phyloP scores from a whole-genome alignment of 495 filamentous ascomycete genomes.

The Aspergillus nidulans region DNA sequence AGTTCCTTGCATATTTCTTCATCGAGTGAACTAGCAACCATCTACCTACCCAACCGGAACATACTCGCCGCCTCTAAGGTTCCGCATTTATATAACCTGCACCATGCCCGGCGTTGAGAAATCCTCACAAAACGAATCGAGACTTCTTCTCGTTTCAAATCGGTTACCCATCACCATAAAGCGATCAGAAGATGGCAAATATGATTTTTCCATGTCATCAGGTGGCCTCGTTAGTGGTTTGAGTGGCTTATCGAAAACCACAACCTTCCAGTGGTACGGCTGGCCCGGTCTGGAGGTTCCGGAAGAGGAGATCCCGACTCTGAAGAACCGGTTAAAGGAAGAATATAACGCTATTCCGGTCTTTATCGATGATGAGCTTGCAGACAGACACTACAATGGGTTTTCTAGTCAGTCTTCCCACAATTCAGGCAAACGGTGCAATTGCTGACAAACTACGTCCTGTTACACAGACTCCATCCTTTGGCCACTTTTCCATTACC shows the following conservation, averaged over 20 bases:
- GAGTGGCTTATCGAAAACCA: slow-evolving; percentile 83
- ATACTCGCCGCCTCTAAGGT: background rate
- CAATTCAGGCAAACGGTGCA: background rate
- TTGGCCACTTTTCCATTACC: slow-evolving; percentile 97
- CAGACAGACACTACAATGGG: slow-evolving; percentile 79
- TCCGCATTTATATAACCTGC: slow-evolving; percentile 2
- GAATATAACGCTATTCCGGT: slow-evolving; percentile 72
- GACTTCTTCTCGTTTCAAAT: slow-evolving; percentile 84
- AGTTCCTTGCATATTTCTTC: background rate
- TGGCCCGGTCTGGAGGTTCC: slow-evolving; percentile 91
- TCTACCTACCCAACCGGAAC: background rate
- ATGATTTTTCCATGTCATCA: slow-evolving; percentile 90
- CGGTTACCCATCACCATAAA: slow-evolving; percentile 94
- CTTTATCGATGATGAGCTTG: slow-evolving; percentile 73
- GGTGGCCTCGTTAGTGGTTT: slow-evolving; percentile 90
- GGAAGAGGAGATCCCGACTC: slow-evolving; percentile 58
- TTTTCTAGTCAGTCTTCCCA: slow-evolving; percentile 67
- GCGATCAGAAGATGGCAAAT: slow-evolving; percentile 74
- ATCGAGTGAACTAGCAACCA: background rate
- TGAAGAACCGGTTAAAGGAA: slow-evolving; percentile 64
- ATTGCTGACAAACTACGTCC: slow-evolving; percentile 13
- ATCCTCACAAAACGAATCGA: slow-evolving; percentile 30
- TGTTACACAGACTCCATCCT: slow-evolving; percentile 75
- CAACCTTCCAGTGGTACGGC: slow-evolving; percentile 95
- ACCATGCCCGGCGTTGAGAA: slow-evolving; percentile 36